A percentile compares a stretch with the other conserved stretches of the same genome.
Conservation (phyloP, 208 protist species). For the Trypanosomatidae sp. region DNA sequence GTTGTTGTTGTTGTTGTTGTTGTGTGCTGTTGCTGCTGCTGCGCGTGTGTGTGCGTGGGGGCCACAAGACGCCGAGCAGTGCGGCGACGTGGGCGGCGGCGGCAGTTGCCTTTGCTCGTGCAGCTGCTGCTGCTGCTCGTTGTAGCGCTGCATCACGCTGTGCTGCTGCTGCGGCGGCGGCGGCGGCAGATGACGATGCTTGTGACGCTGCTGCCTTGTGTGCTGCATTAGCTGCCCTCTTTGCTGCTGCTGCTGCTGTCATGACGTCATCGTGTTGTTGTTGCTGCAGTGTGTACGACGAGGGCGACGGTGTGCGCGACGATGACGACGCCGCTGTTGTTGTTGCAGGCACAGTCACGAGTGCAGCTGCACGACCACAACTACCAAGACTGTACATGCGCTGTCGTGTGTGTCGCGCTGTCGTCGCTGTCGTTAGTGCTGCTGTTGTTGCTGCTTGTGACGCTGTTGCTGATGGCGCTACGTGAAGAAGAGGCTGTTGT, state of each 20-base stretch:
- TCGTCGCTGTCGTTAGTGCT: background rate
- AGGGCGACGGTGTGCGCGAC: background rate
- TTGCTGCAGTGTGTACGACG: background rate
- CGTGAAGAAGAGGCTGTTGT: slow-evolving; percentile 9
- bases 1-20: background rate
- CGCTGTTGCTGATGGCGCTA: slow-evolving; percentile 10
- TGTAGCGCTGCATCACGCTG: slow-evolving; percentile 36
- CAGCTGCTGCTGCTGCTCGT: slow-evolving; percentile 35
- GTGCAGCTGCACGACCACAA: too few species aligned
- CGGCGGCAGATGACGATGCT: background rate
- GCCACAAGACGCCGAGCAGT: slow-evolving; percentile 48
- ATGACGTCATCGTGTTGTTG: background rate
- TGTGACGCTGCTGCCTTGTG: background rate
- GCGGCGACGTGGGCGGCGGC: slow-evolving; percentile 19
- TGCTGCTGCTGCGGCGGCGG: background rate
- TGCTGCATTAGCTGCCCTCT: background rate
- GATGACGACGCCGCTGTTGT: background rate
- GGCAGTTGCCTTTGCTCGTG: slow-evolving; percentile 10
- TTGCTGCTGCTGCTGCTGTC: too few species aligned
- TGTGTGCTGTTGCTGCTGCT: background rate
- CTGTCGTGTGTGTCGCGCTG: background rate
- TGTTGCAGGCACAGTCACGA: slow-evolving; percentile 4
- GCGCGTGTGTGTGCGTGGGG: slow-evolving; percentile 7
- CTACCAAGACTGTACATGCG: too few species aligned
- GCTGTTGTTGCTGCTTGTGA: background rate